phyloP scores from a whole-genome alignment of 169 alveolate species.

The Cryptosporidium muris region DNA sequence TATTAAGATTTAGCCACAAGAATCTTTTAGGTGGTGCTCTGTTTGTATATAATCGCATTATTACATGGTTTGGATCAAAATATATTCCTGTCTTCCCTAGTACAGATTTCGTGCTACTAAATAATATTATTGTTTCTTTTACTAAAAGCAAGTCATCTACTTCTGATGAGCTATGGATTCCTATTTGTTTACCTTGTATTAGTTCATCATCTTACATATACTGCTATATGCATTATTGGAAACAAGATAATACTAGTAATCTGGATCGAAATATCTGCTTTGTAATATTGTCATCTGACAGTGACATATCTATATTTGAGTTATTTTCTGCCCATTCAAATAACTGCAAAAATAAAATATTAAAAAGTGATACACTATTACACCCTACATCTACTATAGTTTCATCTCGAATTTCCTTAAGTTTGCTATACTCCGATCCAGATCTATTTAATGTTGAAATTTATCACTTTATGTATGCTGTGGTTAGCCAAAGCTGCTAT shows the following conservation, averaged over 20 bases:
- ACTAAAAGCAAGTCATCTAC: background rate
- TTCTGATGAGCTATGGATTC: conserved; percentile 55
- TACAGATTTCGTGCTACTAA: conserved; percentile 41
- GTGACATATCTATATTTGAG: conserved; percentile 27
- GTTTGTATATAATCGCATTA: conserved; percentile 29
- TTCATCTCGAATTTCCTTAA: background rate
- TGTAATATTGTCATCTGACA: conserved; percentile 28
- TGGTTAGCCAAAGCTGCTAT: conserved; percentile 10
- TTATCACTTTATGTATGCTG: conserved; percentile 28
- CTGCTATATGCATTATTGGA: conserved; percentile 60
- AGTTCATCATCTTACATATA: conserved; percentile 57
- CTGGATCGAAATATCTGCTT: conserved; percentile 11
- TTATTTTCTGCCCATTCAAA: conserved; percentile 30
- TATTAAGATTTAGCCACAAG: conserved; percentile 5
- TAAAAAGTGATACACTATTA: background rate
- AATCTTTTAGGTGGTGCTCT: conserved; percentile 41
- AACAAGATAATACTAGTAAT: background rate
- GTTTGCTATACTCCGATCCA: background rate
- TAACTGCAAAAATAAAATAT: background rate
- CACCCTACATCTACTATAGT: background rate
- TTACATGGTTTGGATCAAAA: conserved; percentile 68
- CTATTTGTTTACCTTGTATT: conserved; percentile 56
- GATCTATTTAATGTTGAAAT: background rate
- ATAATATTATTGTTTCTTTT: conserved; percentile 15
- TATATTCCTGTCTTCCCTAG: conserved; percentile 42